Evolutionary conservation across 495 filamentous ascomycete genomes (phyloP).

Genomic region (Hypoxylon rickii): DNA sequence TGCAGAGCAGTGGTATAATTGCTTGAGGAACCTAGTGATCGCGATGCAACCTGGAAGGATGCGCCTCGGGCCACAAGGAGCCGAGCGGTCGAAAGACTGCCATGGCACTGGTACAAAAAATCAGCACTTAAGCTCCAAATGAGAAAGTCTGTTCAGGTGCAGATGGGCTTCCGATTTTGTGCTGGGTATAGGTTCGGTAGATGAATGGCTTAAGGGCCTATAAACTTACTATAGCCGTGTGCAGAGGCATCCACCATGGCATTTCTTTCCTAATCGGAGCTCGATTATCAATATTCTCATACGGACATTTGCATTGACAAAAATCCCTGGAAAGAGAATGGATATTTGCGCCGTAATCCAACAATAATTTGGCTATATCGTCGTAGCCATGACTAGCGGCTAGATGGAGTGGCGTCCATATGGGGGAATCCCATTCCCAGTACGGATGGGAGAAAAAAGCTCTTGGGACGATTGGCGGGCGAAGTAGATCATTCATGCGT

Average conservation of each 20-base stretch:
- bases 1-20: slow-evolving; percentile 13
- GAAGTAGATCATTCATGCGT: background rate
- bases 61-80: slow-evolving; percentile 9
- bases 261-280: background rate
- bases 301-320: background rate
- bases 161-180: too few species aligned
- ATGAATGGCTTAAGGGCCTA: too few species aligned
- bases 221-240: slow-evolving; percentile 13
- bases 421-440: background rate
- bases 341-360: slow-evolving; percentile 10
- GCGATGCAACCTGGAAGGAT: slow-evolving; percentile 5
- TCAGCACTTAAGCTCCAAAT: slow-evolving; percentile 1
- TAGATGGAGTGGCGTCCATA: slow-evolving; percentile 7
- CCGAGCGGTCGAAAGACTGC: background rate
- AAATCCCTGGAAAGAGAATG: slow-evolving; percentile 5
- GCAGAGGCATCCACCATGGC: slow-evolving; percentile 16
- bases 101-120: background rate
- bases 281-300: background rate
- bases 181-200: too few species aligned
- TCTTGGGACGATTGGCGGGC: background rate
- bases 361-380: slow-evolving; percentile 2
- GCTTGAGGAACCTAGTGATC: background rate
- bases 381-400: background rate
- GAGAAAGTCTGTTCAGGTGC: background rate
- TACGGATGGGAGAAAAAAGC: background rate